Evolutionary conservation across 192 early-diverging fungal genomes (phyloP), one percentile per base, ranked within the genome.

Genomic region (Entrophospora sp.): DNA sequence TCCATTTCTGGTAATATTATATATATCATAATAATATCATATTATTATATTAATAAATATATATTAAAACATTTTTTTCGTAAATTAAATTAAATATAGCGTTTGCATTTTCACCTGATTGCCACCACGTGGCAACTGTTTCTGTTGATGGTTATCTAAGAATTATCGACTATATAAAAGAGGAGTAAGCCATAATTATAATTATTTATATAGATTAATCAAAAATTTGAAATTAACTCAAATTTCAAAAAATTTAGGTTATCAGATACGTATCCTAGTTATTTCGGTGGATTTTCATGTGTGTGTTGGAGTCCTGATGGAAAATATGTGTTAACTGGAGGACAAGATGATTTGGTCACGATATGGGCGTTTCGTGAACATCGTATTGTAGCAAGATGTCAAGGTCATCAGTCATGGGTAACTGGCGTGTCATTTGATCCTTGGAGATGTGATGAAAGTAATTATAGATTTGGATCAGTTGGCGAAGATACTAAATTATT

Each of bases 381-480:
- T 34, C 70, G 82, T 14, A 85, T 95, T 25, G 80, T 96, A 4
- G 92, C 91, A 3, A 77, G 96, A 6, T 93, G 93, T 69, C 89
- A 91, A 65, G 94, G 93, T 20, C 94, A 96, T 69, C 81, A 85
- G 57, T 96, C 94, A 0, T 96, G 94, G 89, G 88, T 92, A 32
- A 91, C 81, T 22, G 75, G 76, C 18, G 81, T 96, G 1, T 83
- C 83, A 13, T 98, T 96, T 81, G 96, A 98, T 69, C 83, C 87
- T 5, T 77, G 83, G 77, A 77, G 80, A 42, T 91, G 87, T 63
- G 86, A 85, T 56, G 89, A 89, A n/a, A 70, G 80, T 37, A 87
- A 82, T 20, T 95, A 92, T 71, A 72, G 92, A 25, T 89, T 98
- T 71, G 89, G 85, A 46, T 93, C 89, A 64, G 89, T 95, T 22